These are phyloP conservation scores for Paecilomyces variotii DNA, from an alignment of 2,329 filamentous ascomycete species.

Conservation along the genomic window DNA sequence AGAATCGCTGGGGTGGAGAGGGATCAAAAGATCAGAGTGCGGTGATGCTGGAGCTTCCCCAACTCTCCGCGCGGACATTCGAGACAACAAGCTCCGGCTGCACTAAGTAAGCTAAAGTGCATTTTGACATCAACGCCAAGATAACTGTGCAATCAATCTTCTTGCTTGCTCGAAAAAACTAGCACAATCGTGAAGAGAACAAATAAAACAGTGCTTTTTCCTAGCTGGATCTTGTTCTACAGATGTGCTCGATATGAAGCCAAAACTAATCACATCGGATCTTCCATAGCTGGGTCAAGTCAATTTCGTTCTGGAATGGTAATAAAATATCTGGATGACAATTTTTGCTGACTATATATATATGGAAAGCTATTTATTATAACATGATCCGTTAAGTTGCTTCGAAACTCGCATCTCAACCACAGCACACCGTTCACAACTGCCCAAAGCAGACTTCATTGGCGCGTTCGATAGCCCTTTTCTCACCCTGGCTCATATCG, in stretches of 20 bases:
- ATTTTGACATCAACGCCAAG: not conserved
- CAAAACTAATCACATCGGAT: too few species aligned
- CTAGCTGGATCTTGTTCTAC: too few species aligned
- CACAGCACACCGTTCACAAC: not conserved
- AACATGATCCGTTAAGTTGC: not conserved
- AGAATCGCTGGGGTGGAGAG: not conserved
- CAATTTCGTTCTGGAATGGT: too few species aligned
- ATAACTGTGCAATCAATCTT: not conserved
- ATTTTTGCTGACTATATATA: too few species aligned
- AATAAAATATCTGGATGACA: too few species aligned
- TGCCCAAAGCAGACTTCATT: slow-evolving; percentile 47
- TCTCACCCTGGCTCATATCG: slow-evolving; percentile 44
- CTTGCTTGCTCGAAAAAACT: not conserved
- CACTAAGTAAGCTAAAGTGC: not conserved
- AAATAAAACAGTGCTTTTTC: too few species aligned
- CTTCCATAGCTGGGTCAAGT: too few species aligned
- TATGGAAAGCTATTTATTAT: not conserved
- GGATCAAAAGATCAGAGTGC: not conserved
- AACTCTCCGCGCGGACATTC: not conserved
- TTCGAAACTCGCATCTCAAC: not conserved
- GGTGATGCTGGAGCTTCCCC: not conserved
- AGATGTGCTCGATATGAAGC: too few species aligned
- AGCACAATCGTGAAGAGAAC: too few species aligned
- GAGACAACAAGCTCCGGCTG: not conserved
- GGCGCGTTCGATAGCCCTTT: slow-evolving; percentile 42